These are phyloP conservation scores for Nymphaea colorata DNA, from an alignment of 164 flowering plant genomes.

Conservation along the genomic window DNA sequence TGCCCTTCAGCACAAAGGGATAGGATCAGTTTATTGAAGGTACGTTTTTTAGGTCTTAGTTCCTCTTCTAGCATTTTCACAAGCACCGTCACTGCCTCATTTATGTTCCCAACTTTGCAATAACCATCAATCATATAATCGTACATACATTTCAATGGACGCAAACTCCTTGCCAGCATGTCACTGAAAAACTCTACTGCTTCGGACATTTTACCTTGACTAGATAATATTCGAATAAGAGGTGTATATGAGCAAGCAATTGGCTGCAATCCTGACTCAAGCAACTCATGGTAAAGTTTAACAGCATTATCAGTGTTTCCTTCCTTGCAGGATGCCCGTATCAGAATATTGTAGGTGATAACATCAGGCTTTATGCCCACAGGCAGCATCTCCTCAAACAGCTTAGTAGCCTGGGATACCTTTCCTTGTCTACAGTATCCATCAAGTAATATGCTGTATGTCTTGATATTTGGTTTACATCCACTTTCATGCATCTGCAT, in stretches of 20 bases:
- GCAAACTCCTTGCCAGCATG: slow-evolving; percentile 39
- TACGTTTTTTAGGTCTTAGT: slow-evolving; percentile 26
- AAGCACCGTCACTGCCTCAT: slow-evolving; percentile 43
- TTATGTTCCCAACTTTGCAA: slow-evolving; percentile 20
- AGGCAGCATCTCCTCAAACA: slow-evolving; percentile 59
- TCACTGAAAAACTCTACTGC: slow-evolving; percentile 55
- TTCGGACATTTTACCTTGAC: slow-evolving; percentile 36
- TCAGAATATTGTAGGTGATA: slow-evolving; percentile 50
- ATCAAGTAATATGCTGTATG: slow-evolving; percentile 51
- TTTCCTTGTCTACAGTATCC: slow-evolving; percentile 49
- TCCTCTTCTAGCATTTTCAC: slow-evolving; percentile 58
- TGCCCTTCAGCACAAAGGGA: slow-evolving; percentile 20
- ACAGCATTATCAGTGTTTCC: slow-evolving; percentile 47
- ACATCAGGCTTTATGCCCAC: slow-evolving; percentile 66
- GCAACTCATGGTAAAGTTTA: slow-evolving; percentile 40
- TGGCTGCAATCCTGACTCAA: slow-evolving; percentile 27
- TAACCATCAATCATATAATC: slow-evolving; percentile 28
- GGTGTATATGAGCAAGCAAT: slow-evolving; percentile 37
- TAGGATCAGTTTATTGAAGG: slow-evolving; percentile 28
- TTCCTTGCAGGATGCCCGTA: slow-evolving; percentile 53
- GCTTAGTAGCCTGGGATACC: slow-evolving; percentile 49
- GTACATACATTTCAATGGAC: slow-evolving; percentile 34
- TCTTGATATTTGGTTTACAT: slow-evolving; percentile 47
- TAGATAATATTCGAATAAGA: slow-evolving; percentile 46
- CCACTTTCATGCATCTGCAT: slow-evolving; percentile 52